Conservation (phyloP, 352 stramenopile species). For the Phytophthora litchii region DNA sequence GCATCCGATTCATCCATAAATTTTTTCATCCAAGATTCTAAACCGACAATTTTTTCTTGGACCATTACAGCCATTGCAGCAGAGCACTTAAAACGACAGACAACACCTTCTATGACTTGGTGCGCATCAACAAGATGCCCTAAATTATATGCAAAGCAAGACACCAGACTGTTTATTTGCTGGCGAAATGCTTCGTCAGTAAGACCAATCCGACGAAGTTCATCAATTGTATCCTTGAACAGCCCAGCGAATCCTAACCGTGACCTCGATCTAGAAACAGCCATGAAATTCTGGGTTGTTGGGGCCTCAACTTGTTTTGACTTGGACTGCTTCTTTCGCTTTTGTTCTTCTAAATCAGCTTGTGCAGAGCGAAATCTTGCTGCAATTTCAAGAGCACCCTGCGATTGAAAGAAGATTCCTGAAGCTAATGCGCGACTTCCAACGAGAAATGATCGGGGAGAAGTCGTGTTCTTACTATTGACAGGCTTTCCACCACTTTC, state of each 20-base stretch:
- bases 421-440: conserved; percentile 24
- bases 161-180: conserved; percentile 18
- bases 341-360: conserved; percentile 7
- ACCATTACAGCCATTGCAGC: conserved; percentile 3
- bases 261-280: neutral
- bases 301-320: conserved; percentile 11
- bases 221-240: conserved; percentile 12
- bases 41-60: conserved; percentile 2
- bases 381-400: conserved; percentile 33
- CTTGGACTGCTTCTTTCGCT: conserved; percentile 12
- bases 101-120: conserved; percentile 17
- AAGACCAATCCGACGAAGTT: conserved; percentile 14
- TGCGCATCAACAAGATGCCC: conserved; percentile 22
- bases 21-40: conserved; percentile 11
- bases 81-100: conserved; percentile 2
- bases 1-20: conserved; percentile 20
- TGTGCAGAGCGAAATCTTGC: conserved; percentile 14
- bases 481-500: neutral
- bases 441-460: conserved; percentile 36
- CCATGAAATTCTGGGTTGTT: neutral
- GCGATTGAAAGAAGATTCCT: conserved; percentile 37
- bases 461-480: conserved; percentile 5
- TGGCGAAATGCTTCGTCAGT: conserved; percentile 10
- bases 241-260: conserved; percentile 15
- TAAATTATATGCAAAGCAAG: conserved; percentile 28